Base-by-base conservation (phyloP, 192 early-diverging fungal genomes). In the Gorgonomyces haynaldii region DNA sequence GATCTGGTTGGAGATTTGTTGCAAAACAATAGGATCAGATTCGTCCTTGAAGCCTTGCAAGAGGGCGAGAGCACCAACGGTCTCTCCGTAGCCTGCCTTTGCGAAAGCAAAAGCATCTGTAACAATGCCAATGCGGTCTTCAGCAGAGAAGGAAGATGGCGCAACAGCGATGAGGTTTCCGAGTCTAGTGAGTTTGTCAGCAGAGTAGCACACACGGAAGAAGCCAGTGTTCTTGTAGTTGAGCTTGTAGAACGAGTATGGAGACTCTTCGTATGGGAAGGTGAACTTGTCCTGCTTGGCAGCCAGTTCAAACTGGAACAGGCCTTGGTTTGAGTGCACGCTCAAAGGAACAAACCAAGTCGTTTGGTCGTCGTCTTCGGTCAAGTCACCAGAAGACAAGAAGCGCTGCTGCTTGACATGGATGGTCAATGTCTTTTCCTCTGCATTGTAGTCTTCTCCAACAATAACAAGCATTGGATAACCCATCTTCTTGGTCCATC, bases 321-420 rank as follows among this genome's bases (percentile, higher is more conserved):
- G 3, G 7, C 16, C 16, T 60, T 41, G 17, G 77, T 75, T 44
- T 4, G 70, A 66, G 42, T 54, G 38, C 29, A 77, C 57, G 12
- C 43, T 45, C 23, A 97, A 61, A 16, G 93, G 93, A 10, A 90
- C 77, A 71, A 79, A 86, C 94, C 91, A 95, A 42, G 69, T 58
- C 8, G 32, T 27, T 12, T 15, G 15, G 42, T 93, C 90, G 41
- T 94, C 91, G 27, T 78, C 76, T 6, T 78, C 53, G 17, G 57
- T 76, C 17, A 82, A 56, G 41, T 86, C 82, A 45, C 90, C 90
- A 21, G 71, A 74, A 38, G 83, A 79, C 32, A 95, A 61, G 59
- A 83, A 97, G 19, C 94, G 80, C 41, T 70, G 74, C 60, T 97
- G 94, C 26, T 63, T 67, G 26, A 97, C 58, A 22, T 71, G 42